Conservation (phyloP, 23 red algal genomes). For the Gracilaria vermiculophylla region DNA sequence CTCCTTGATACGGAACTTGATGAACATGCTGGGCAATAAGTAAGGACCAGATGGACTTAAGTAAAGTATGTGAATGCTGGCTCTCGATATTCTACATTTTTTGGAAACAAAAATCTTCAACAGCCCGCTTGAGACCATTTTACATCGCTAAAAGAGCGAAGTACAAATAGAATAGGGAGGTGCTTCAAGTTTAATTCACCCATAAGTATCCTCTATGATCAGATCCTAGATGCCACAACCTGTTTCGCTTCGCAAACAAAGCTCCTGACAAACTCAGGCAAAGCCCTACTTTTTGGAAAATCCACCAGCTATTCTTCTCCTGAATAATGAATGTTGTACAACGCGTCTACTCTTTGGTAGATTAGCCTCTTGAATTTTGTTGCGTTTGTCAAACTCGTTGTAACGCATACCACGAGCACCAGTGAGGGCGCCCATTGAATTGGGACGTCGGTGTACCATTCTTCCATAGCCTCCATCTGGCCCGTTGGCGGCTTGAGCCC, state of each 20-base stretch:
- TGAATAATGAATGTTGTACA: slow-evolving; percentile 84
- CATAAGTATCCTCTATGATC: not conserved
- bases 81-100: no score
- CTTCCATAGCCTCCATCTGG: slow-evolving; percentile 46
- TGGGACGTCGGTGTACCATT: slow-evolving; percentile 17
- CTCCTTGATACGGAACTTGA: slow-evolving; percentile 16
- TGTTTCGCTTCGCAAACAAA: not conserved
- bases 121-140: no score
- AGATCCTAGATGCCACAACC: not conserved
- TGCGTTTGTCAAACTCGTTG: slow-evolving; percentile 69
- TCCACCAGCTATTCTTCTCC: slow-evolving; percentile 54
- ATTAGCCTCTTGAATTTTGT: not conserved
- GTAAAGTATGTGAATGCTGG: no score
- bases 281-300: not conserved
- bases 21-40: not conserved
- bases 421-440: slow-evolving; percentile 63
- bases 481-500: slow-evolving; percentile 27
- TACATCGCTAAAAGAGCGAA: no score
- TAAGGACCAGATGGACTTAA: not conserved
- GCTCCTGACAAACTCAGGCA: not conserved
- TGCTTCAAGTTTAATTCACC: no score
- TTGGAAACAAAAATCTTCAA: no score
- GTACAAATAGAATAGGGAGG: no score
- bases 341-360: slow-evolving; percentile 75
- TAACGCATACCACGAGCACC: slow-evolving; percentile 82